Evolutionary conservation across 2,329 filamentous ascomycete species (phyloP).

Genomic region (Talaromyces pinophilus): DNA sequence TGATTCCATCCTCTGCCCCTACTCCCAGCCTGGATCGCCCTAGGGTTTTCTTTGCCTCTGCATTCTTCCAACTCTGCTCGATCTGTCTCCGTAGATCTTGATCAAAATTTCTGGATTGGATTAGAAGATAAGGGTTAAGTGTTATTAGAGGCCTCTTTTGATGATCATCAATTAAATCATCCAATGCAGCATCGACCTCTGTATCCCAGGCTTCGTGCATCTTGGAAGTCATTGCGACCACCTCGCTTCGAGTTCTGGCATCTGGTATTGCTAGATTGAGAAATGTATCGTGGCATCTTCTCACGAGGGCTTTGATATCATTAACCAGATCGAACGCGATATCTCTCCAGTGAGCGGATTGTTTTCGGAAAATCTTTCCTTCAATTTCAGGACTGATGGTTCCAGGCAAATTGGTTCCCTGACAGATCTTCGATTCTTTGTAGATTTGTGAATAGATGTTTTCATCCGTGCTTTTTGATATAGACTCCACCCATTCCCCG

Average conservation of each 20-base stretch:
- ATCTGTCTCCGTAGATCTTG: neutral
- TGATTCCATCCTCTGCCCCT: no score
- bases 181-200: constrained; percentile 19
- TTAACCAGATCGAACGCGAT: constrained; percentile 9
- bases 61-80: no score
- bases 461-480: no score
- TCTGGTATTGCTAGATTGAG: no score
- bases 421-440: constrained; percentile 23
- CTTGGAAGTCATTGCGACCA: constrained; percentile 11
- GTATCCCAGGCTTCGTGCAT: constrained; percentile 21
- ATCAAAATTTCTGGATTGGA: neutral
- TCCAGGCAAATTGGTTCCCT: constrained; percentile 23
- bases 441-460: no score
- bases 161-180: constrained; percentile 24
- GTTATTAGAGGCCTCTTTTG: no score
- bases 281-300: no score
- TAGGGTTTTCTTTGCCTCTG: no score
- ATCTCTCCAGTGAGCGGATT: constrained; percentile 23
- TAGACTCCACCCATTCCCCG: constrained; percentile 1
- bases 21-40: no score
- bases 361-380: constrained; percentile 15
- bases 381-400: constrained; percentile 25
- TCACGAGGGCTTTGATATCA: no score
- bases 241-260: constrained; percentile 22
- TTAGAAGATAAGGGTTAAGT: no score